Conservation (phyloP, 1,284 basidiomycete genomes). For the Neolentinus lepideus region DNA sequence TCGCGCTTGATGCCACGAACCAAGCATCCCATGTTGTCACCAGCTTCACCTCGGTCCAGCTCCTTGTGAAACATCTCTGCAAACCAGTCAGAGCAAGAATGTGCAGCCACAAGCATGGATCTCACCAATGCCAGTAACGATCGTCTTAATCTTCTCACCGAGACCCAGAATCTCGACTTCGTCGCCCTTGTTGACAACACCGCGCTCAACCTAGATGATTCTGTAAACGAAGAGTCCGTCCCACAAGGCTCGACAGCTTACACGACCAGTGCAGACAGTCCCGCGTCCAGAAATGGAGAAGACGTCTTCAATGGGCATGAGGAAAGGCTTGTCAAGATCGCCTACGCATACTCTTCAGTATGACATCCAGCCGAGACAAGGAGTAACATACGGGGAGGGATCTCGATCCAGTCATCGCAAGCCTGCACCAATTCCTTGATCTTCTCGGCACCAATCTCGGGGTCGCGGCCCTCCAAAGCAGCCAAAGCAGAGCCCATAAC, state of each 20-base stretch:
- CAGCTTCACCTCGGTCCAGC: constrained; percentile 95
- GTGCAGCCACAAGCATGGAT: not conserved
- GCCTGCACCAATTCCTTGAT: constrained; percentile 82
- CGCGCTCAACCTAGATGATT: constrained; percentile 77
- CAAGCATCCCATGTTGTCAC: constrained; percentile 99
- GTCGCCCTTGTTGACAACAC: constrained; percentile 85
- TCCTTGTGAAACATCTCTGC: constrained; percentile 99
- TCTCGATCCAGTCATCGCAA: constrained; percentile 94
- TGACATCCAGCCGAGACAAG: not conserved
- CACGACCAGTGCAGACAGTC: constrained; percentile 94
- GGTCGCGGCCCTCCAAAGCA: constrained; percentile 82
- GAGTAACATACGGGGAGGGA: constrained; percentile 74
- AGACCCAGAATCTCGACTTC: constrained; percentile 95
- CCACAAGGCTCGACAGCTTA: constrained; percentile 25
- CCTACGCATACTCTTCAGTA: constrained; percentile 33
- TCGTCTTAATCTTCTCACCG: constrained; percentile 84
- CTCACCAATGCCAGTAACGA: constrained; percentile 90
- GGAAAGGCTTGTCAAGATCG: constrained; percentile 97
- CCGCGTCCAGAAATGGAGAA: constrained; percentile 99
- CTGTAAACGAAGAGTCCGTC: not conserved
- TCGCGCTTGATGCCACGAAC: constrained; percentile 98
- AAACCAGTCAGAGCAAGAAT: constrained; percentile 5
- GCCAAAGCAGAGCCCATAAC: constrained; percentile 95
- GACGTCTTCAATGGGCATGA: constrained; percentile 95
- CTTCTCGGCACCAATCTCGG: constrained; percentile 77